Evolutionary conservation across 2,329 filamentous ascomycete species (phyloP), one percentile per base, ranked within the genome.

Genomic region (Mycosphaerella sp.): DNA sequence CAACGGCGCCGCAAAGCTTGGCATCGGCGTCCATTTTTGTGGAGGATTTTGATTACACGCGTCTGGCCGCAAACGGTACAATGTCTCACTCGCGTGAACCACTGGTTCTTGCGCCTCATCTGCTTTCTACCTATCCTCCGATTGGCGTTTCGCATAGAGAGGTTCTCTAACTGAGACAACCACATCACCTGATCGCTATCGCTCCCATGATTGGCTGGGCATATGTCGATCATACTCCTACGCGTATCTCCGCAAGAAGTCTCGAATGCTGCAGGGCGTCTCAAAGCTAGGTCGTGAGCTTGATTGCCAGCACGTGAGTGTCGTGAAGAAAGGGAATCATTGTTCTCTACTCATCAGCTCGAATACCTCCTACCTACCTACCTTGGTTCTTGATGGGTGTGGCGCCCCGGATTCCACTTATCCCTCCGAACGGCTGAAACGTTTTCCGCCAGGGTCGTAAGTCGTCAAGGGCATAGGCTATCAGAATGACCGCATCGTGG

Each of bases 61-160:
- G 17, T 39, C 34, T 32, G 14, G 32, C 48, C 48, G 48, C 42
- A 44, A 44, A 42, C 48, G 48, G 48, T 41, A 14, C 43, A 26
- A 51, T 51, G 48, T 51, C 41, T 51, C 34, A 51, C 32, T 39
- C 32, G n/a, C 42, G 48, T 51, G 48, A 38, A 51, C 41, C 48
- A 51, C 26, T 44, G 41, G 41, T 26, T 51, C 32, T 6, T 45
- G 31, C 48, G 34, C 48, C 41, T 17, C 48, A 50, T 17, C 40
- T 44, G 48, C 48, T 36, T 43, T 34, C 32, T 39, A 39, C 32
- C 43, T 51, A 43, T 45, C 8, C 48, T 45, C 48, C 48, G 48
- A 45, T 14, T 39, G 42, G 36, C 41, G 12, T 29, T 44, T 45
- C 44, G 32, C 48, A 41, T 32, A 41, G 43, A 32, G 48, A 32